Base-by-base conservation (phyloP, 805 yeast species). In the Geotrichum ghanense region DNA sequence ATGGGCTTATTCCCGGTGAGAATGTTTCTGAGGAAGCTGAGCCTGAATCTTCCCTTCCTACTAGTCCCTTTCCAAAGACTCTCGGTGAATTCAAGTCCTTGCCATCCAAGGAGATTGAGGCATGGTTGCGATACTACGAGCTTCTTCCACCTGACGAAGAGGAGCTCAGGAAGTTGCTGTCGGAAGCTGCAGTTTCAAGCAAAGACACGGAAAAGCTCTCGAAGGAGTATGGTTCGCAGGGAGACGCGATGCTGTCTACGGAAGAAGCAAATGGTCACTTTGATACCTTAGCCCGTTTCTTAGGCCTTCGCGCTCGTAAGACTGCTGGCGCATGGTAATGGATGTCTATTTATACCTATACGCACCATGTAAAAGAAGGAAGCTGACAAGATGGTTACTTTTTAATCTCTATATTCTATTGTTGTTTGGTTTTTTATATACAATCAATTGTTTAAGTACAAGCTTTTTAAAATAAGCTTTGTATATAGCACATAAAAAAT, bases 41-140 rank as follows among this genome's bases (percentile, higher is more conserved):
- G 24, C 46, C 41, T 16, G 49, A 41, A 19, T 41, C 46, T 9
- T 25, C 43, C 10, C 34, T 47, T 12, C 51, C 46, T 19, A 48
- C 47, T 2, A 21, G 56, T 47, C 41, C 7, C 27, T 83, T 77
- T 62, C 95, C 95, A 5, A 58, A 58, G 7, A 78, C 82, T 1
- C 58, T 79, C 20, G 67, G 60, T 1, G 79, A 76, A 0, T 81
- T 83, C 52, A 63, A 64, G 37, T 62, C 63, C 2, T 60, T 85
- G 34, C 51, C 62, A 1, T 72, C 76, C 48, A 64, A 66, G 10
- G 60, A 65, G 9, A 57, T 84, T 39, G 67, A 81, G 21, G 68
- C 70, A 42, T 67, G 86, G 53, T 75, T 83, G 37, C 73, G 76
- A 52, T 87, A 81, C 59, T 88, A 85, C 67, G 95, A 86, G 57